These are phyloP conservation scores for Populus davidiana DNA, from an alignment of 345 rosid species.

Conservation along the genomic window DNA sequence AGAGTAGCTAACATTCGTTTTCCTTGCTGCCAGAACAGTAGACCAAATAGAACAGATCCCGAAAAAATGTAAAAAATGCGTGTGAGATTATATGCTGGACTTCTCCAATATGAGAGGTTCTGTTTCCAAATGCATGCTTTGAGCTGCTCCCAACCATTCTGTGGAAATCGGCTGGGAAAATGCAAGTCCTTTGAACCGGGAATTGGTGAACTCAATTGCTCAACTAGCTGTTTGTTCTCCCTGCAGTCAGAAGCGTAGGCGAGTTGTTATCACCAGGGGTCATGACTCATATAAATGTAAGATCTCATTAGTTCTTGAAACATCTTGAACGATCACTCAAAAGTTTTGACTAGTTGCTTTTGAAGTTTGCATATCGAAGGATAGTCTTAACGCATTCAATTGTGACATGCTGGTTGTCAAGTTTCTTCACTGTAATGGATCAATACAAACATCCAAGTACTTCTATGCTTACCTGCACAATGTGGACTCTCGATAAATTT, in stretches of 20 bases:
- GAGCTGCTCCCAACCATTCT: slow-evolving; percentile 62
- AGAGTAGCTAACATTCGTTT: slow-evolving; percentile 37
- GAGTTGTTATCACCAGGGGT: background rate
- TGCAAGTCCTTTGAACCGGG: slow-evolving; percentile 49
- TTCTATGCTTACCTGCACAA: slow-evolving; percentile 45
- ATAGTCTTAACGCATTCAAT: too few relatives aligned
- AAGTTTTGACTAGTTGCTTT: too few relatives aligned
- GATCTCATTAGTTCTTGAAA: too few relatives aligned
- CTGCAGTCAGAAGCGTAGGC: slow-evolving; percentile 24
- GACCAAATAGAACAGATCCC: slow-evolving; percentile 54
- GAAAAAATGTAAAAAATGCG: slow-evolving; percentile 35
- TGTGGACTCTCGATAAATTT: slow-evolving; percentile 45
- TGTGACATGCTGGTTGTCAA: too few relatives aligned
- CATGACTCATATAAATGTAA: too few relatives aligned
- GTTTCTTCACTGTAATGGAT: too few relatives aligned
- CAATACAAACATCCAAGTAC: too few relatives aligned
- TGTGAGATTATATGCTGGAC: slow-evolving; percentile 63
- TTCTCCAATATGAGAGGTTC: slow-evolving; percentile 79
- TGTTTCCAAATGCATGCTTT: slow-evolving; percentile 76
- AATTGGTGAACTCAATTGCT: slow-evolving; percentile 43
- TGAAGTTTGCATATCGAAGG: too few relatives aligned
- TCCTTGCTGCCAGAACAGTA: slow-evolving; percentile 70
- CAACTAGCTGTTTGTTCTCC: slow-evolving; percentile 44
- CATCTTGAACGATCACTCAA: background rate
- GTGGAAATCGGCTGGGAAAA: slow-evolving; percentile 46